Conservation (phyloP, 352 stramenopile genomes). For the Aphanomyces cochlioides region DNA sequence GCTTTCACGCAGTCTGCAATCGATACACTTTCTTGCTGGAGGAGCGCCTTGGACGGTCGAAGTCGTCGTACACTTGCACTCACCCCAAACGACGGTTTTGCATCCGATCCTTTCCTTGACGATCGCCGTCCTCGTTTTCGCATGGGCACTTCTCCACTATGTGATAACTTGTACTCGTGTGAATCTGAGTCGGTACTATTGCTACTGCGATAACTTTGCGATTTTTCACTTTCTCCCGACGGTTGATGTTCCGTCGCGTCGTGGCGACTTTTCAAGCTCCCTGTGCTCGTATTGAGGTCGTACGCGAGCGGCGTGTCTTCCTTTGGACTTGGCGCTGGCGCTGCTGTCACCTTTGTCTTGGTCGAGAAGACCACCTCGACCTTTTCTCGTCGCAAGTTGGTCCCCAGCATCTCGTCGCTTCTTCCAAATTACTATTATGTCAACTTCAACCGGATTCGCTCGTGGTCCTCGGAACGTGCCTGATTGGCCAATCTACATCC, state of each 20-base stretch:
- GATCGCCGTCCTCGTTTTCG: slow-evolving; percentile 22
- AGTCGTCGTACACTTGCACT: slow-evolving; percentile 36
- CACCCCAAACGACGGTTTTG: not conserved
- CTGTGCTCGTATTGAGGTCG: not conserved
- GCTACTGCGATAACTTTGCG: slow-evolving; percentile 18
- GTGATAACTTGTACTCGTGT: not conserved
- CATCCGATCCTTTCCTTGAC: slow-evolving; percentile 19
- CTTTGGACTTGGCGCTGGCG: not conserved
- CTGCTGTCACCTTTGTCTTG: slow-evolving; percentile 17
- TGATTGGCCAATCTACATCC: not conserved
- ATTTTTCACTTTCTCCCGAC: slow-evolving; percentile 4
- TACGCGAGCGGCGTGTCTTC: not conserved
- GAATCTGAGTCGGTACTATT: slow-evolving; percentile 9
- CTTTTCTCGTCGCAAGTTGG: not conserved
- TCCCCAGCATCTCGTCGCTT: not conserved
- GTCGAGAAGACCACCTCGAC: slow-evolving; percentile 29
- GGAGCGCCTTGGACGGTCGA: slow-evolving; percentile 56
- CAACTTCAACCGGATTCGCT: slow-evolving; percentile 13
- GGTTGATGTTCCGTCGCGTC: not conserved
- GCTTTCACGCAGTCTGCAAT: slow-evolving; percentile 73
- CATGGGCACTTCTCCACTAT: not conserved
- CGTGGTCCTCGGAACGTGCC: no score
- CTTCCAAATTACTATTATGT: not conserved
- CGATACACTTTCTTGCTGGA: slow-evolving; percentile 66
- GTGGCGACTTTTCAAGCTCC: slow-evolving; percentile 22